Conservation (phyloP, 1,139 yeast genomes). For the Diutina sp. region DNA sequence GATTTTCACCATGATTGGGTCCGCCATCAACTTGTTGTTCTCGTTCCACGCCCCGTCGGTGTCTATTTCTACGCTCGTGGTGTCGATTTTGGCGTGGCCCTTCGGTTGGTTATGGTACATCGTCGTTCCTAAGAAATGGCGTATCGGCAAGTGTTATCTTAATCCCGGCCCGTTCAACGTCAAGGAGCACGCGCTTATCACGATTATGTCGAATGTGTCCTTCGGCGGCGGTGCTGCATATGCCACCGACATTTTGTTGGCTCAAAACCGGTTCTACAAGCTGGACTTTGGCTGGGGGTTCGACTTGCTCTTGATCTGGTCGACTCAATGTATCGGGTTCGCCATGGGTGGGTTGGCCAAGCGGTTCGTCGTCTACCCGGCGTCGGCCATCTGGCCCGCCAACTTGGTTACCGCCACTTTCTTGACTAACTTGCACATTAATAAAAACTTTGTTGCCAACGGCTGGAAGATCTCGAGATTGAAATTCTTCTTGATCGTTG, state of each 20-base stretch:
- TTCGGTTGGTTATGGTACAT: constrained; percentile 39
- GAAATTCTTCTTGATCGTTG: constrained; percentile 8
- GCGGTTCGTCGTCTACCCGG: constrained; percentile 46
- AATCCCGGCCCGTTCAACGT: constrained; percentile 57
- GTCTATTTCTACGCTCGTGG: constrained; percentile 38
- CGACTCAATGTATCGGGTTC: constrained; percentile 53
- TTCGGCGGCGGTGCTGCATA: constrained; percentile 46
- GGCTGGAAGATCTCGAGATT: constrained; percentile 15
- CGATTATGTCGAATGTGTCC: constrained; percentile 48
- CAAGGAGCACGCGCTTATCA: constrained; percentile 54
- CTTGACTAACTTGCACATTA: constrained; percentile 48
- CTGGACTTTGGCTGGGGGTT: constrained; percentile 39
- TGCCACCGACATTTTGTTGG: constrained; percentile 45
- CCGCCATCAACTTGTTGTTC: constrained; percentile 48
- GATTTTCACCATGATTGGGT: constrained; percentile 44
- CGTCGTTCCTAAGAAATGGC: constrained; percentile 28
- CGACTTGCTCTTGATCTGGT: constrained; percentile 34
- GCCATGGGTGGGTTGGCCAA: constrained; percentile 51
- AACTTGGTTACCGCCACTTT: constrained; percentile 34
- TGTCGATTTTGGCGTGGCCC: constrained; percentile 53
- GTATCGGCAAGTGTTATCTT: constrained; percentile 28
- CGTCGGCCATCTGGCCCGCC: constrained; percentile 58
- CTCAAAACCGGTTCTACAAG: constrained; percentile 39
- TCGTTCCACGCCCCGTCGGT: constrained; percentile 47
- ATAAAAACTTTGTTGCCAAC: constrained; percentile 41